Conservation (phyloP, 2,329 filamentous ascomycete genomes). For the Meredithiella fracta region DNA sequence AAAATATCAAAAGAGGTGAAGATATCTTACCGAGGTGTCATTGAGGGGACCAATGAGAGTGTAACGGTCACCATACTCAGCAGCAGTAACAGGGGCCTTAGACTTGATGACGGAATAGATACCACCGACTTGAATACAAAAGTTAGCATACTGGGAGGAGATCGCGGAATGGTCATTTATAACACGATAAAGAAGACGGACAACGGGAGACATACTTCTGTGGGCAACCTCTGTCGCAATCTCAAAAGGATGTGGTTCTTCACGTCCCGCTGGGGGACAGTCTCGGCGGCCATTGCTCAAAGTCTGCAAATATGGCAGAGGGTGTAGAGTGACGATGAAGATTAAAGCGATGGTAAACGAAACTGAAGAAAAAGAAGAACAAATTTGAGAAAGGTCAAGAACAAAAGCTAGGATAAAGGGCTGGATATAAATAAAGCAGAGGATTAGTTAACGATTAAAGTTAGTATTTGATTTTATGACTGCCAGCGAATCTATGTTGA, state of each 20-base stretch:
- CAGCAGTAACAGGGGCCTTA: constrained; percentile 91
- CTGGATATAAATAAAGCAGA: constrained; percentile 2
- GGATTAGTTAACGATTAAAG: not conserved
- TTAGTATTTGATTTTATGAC: not conserved
- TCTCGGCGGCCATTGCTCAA: constrained; percentile 13
- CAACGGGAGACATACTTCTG: constrained; percentile 47
- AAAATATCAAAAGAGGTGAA: not conserved
- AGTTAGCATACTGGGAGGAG: not conserved
- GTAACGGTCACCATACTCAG: constrained; percentile 96
- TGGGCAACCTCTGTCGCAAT: constrained; percentile 94
- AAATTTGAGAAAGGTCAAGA: not conserved
- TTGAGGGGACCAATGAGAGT: constrained; percentile 91
- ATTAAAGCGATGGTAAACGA: not conserved
- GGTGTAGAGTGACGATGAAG: not conserved
- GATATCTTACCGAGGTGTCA: constrained; percentile 56
- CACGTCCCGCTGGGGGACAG: constrained; percentile 49
- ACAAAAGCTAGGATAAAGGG: not conserved
- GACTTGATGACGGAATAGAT: constrained; percentile 99
- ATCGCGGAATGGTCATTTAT: constrained; percentile 2
- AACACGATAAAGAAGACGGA: not conserved
- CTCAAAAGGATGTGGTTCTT: constrained; percentile 90
- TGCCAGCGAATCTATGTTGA: not conserved
- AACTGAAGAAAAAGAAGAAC: not conserved
- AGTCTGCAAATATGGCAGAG: not conserved
- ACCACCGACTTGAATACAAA: constrained; percentile 54